phyloP scores from a whole-genome alignment of 331 rosid species.

The Quercus phellos region DNA sequence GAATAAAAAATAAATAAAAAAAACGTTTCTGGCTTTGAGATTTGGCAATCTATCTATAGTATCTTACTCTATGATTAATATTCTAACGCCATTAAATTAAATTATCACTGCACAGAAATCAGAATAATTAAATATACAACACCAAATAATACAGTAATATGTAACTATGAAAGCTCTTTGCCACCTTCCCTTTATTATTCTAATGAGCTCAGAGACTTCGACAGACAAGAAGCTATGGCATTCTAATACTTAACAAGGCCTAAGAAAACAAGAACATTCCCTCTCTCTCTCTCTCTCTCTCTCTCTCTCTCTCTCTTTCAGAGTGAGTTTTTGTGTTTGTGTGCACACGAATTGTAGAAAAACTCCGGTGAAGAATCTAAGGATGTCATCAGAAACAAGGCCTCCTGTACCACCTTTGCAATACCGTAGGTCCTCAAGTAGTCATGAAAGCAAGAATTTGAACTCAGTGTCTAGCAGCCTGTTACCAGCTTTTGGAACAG shows the following conservation, averaged over 20 bases:
- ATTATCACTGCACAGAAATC: conserved; percentile 20
- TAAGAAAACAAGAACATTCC: conserved; percentile 18
- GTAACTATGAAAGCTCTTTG: conserved; percentile 14
- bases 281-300: not conserved
- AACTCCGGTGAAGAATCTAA: not conserved
- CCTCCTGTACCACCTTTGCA: conserved; percentile 39
- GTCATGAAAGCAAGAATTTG: conserved; percentile 44
- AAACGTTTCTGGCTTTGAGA: not conserved
- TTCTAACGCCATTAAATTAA: not conserved
- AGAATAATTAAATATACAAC: not conserved
- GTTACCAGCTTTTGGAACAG: conserved; percentile 70
- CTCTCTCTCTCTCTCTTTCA: too few species aligned
- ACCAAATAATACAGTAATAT: not conserved
- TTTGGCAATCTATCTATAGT: not conserved
- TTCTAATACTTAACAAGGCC: not conserved
- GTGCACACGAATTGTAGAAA: not conserved
- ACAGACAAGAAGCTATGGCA: conserved; percentile 8
- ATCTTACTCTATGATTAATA: not conserved
- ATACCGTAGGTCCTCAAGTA: conserved; percentile 48
- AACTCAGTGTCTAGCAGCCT: conserved; percentile 67
- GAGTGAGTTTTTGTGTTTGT: not conserved
- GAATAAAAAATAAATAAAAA: too few species aligned
- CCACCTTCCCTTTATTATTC: conserved; percentile 12
- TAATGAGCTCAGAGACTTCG: conserved; percentile 7
- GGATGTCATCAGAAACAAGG: conserved; percentile 28